A percentile compares a stretch with the other conserved stretches of the same genome.
Evolutionary conservation across 768 basidiomycete species (phyloP).

Genomic region (Tulasnella sp.): DNA sequence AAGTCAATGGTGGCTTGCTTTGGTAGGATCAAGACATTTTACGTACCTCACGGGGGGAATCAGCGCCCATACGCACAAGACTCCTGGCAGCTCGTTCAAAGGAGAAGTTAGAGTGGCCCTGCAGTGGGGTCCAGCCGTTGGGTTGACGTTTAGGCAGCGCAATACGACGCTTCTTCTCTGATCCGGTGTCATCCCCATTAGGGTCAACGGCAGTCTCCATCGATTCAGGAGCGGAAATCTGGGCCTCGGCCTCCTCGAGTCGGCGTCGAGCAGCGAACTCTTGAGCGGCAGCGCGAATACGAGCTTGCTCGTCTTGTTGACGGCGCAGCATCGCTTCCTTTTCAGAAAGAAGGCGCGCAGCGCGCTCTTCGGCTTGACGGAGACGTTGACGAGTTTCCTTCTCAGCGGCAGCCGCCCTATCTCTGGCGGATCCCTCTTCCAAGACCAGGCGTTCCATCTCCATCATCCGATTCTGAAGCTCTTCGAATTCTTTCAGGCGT

Average conservation of each 20-base stretch:
- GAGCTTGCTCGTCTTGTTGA: conserved; percentile 18
- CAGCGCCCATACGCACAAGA: not conserved
- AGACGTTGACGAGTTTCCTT: conserved; percentile 17
- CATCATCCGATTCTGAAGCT: conserved; percentile 8
- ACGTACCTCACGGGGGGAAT: conserved; percentile 18
- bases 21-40: not conserved
- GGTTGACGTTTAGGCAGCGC: conserved; percentile 17
- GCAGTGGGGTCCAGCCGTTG: conserved; percentile 23
- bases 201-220: conserved; percentile 7
- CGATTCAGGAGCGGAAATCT: conserved; percentile 3
- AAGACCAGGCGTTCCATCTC: conserved; percentile 15
- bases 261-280: not conserved
- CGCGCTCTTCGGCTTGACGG: conserved; percentile 17
- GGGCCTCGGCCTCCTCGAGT: not conserved
- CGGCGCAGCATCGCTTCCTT: not conserved
- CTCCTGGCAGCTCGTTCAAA: conserved; percentile 23
- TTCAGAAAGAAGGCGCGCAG: not conserved
- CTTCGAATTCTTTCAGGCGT: conserved; percentile 12
- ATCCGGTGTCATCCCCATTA: not conserved
- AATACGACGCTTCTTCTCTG: conserved; percentile 15
- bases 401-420: conserved; percentile 14
- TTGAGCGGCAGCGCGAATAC: not conserved
- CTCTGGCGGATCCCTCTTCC: conserved; percentile 15
- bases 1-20: conserved; percentile 11
- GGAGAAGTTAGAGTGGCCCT: conserved; percentile 14